These are phyloP conservation scores for Escovopsis sp. DNA, from an alignment of 2,329 filamentous ascomycete genomes.

Conservation along the genomic window DNA sequence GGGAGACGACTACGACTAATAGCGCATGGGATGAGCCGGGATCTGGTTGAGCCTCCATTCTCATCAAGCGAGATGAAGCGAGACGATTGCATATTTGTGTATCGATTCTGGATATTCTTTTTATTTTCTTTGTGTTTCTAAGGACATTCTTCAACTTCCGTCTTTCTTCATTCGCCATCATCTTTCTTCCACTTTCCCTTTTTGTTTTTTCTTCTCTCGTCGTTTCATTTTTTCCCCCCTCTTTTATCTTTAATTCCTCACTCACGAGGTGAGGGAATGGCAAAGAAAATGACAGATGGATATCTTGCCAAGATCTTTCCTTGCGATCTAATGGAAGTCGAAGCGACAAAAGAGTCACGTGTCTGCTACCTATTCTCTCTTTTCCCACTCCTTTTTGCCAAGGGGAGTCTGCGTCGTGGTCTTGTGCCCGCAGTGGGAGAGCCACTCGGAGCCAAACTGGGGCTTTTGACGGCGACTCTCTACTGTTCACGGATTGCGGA, in stretches of 20 bases:
- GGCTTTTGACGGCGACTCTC: no score
- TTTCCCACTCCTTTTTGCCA: no score
- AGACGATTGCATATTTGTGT: neutral
- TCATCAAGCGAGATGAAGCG: neutral
- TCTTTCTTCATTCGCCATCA: no score
- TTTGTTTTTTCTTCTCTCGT: no score
- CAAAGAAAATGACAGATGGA: neutral
- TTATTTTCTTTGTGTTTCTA: neutral
- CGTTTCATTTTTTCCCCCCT: no score
- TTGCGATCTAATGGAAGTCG: constrained; percentile 3
- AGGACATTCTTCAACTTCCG: no score
- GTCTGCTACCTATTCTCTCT: constrained; percentile 3
- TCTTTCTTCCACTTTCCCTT: no score
- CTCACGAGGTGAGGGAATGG: constrained; percentile 1
- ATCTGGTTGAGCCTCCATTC: neutral
- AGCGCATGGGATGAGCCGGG: neutral
- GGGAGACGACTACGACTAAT: neutral
- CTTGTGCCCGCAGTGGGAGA: no score
- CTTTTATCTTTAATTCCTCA: no score
- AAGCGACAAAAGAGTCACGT: constrained; percentile 3
- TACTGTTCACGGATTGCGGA: no score
- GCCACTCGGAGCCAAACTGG: no score
- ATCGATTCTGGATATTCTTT: constrained; percentile 8
- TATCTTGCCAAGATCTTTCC: neutral
- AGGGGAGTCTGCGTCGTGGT: no score